Base-by-base conservation (phyloP, 1,284 basidiomycete genomes). In the Vanrija sp. region DNA sequence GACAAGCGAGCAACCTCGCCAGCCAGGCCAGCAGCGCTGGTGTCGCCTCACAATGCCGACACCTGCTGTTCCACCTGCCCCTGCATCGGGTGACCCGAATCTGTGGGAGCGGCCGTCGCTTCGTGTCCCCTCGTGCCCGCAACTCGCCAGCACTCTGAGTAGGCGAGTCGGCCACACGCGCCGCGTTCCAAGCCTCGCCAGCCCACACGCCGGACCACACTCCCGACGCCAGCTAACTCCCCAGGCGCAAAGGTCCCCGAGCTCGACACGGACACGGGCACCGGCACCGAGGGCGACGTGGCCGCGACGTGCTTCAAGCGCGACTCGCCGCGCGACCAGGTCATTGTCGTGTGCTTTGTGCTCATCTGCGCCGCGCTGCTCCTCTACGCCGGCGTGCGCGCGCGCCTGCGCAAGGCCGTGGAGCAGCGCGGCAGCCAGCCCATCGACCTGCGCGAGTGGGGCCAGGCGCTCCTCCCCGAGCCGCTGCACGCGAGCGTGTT, bases 281-380 rank as follows among this genome's bases (percentile, higher is more conserved):
- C 91, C 2, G 93, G 93, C n/a, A 92, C 90, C 66, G 93, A 95
- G 71, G 92, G 92, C 22, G 92, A 96, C 73, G 89, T 97, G 36
- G 89, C 94, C 77, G 92, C 92, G 56, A 81, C 89, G 70, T 97
- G 93, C 79, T 96, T 96, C 77, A 90, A 92, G 71, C 78, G 86
- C 49, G 92, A 95, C 78, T 92, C 89, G 42, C 90, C 92, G 14
- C 80, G 92, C 69, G 89, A 93, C 75, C 89, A 94, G 70, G 79
- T 92, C 39, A 86, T 95, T 41, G 91, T 96, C 45, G 89, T 90
- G 18, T 78, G 92, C 48, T 96, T 95, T 77, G 79, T 96, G 27
- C 75, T 95, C 59, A 86, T 86, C 45, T 86, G 94, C 14, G 84
- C 89, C 63, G 89, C 87, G 4, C 80, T 96, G 44, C 78, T 96